These are phyloP conservation scores for Mycena belliarum DNA, from an alignment of 768 basidiomycete species.

Conservation along the genomic window DNA sequence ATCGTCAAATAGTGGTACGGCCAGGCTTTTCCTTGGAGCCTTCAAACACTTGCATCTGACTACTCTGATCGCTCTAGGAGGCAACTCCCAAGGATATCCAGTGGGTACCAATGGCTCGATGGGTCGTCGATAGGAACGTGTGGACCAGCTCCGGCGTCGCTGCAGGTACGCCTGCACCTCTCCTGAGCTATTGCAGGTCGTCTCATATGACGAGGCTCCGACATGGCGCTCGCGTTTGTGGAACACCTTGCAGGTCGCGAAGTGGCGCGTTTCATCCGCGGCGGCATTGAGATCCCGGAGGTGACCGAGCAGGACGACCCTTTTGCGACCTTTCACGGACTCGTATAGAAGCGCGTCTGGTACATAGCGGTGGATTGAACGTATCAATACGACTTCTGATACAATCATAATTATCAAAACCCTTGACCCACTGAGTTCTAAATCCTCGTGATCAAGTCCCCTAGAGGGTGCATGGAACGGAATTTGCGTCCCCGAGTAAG, in stretches of 20 bases:
- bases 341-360: too few relatives aligned
- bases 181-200: background rate
- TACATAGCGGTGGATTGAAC: too few relatives aligned
- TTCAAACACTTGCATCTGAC: too few relatives aligned
- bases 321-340: conserved; percentile 28
- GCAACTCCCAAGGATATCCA: conserved; percentile 26
- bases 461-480: too few relatives aligned
- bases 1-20: conserved; percentile 27
- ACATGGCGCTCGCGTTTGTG: conserved; percentile 37
- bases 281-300: conserved; percentile 22
- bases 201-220: conserved; percentile 24
- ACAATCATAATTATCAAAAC: too few relatives aligned
- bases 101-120: conserved; percentile 38
- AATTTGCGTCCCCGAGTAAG: too few relatives aligned
- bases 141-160: conserved; percentile 40
- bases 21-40: background rate
- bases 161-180: conserved; percentile 28
- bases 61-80: conserved; percentile 2
- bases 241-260: conserved; percentile 28
- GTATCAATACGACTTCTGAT: too few relatives aligned
- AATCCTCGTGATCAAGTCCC: too few relatives aligned
- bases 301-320: conserved; percentile 26
- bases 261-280: conserved; percentile 21
- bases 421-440: too few relatives aligned
- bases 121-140: conserved; percentile 35